Evolutionary conservation across 192 early-diverging fungal species (phyloP), one percentile per base, ranked within the genome.

Genomic region (Coemansia furcata): DNA sequence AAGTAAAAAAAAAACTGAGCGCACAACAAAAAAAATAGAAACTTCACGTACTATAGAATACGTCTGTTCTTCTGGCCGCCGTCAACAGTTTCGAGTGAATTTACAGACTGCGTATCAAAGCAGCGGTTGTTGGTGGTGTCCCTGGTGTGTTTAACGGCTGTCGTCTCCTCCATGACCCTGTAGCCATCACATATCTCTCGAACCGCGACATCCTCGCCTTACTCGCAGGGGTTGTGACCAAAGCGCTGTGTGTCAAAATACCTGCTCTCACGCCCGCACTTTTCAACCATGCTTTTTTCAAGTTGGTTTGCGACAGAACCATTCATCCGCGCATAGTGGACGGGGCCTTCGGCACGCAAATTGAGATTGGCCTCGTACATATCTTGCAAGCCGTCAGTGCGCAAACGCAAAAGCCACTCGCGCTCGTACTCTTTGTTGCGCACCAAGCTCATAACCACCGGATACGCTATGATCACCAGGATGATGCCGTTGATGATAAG

Each of bases 301-400:
- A 57, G 14, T 14, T 33, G 54, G 54, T 57, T 57, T 30, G 54
- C 14, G 6, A 7, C 30, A 17, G 54, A 57, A 1, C 29, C 21
- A 19, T 43, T 60, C 58, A 46, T 67, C 57, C 38, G 66, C 23
- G 39, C 40, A 36, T 60, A 60, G 21, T 60, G 23, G 3, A 47
- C 54, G 9, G 66, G 57, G 6, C 26, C 42, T n/a, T 67, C 57
- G 12, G 57, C 43, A 26, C 35, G 66, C 58, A 67, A 35, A 30
- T 67, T 67, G 49, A 70, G 35, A 47, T 63, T 70, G 3, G 32
- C 17, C 15, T 66, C 58, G 47, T 66, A 66, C n/a, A 61, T 61
- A 26, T 46, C 44, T 30, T 65, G 58, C 19, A 65, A 39, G 19
- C 65, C 71, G 23, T 72, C 71, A 0, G 54, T 66, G 1, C 59